Percentiles rank a stretch among this genome's conserved stretches.
Evolutionary conservation across 2,329 filamentous ascomycete genomes (phyloP).

Genomic region (Diplodia sapinea): DNA sequence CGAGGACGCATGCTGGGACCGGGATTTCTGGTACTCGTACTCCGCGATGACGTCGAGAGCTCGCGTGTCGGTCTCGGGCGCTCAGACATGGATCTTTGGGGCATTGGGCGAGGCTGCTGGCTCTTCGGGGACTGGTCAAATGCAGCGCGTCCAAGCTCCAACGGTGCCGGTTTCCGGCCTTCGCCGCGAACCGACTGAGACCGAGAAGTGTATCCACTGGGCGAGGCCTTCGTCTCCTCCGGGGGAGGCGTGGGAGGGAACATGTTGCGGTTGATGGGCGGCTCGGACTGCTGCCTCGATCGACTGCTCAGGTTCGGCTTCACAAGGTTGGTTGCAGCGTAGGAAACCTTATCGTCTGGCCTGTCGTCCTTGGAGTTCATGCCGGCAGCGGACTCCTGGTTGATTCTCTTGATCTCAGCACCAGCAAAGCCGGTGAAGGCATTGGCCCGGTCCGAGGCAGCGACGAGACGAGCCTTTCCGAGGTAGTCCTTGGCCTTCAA

Average conservation of each 20-base stretch:
- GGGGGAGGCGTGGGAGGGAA: constrained; percentile 99
- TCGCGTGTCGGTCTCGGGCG: constrained; percentile 48
- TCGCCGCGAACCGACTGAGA: constrained; percentile 56
- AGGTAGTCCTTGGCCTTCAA: constrained; percentile 97
- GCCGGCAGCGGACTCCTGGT: constrained; percentile 37
- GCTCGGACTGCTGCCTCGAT: constrained; percentile 80
- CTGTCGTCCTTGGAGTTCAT: constrained; percentile 75
- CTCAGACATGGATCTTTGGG: constrained; percentile 53
- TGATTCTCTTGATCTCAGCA: constrained; percentile 76
- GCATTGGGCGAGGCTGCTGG: constrained; percentile 42
- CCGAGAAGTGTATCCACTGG: constrained; percentile 39
- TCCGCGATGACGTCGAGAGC: constrained; percentile 41
- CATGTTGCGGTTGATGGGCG: constrained; percentile 76
- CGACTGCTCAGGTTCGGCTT: constrained; percentile 81
- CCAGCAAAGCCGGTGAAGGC: constrained; percentile 83
- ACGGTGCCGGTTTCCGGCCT: constrained; percentile 55
- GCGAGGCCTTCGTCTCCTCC: constrained; percentile 68
- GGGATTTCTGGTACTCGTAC: constrained; percentile 33
- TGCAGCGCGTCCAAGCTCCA: constrained; percentile 56
- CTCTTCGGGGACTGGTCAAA: constrained; percentile 48
- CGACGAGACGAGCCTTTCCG: constrained; percentile 91
- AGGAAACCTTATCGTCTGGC: constrained; percentile 83
- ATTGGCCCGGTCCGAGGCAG: constrained; percentile 80
- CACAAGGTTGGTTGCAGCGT: constrained; percentile 89
- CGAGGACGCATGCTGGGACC: constrained; percentile 36